phyloP scores from a whole-genome alignment of 2,329 filamentous ascomycete species.

The Lasiodiplodia citricola region DNA sequence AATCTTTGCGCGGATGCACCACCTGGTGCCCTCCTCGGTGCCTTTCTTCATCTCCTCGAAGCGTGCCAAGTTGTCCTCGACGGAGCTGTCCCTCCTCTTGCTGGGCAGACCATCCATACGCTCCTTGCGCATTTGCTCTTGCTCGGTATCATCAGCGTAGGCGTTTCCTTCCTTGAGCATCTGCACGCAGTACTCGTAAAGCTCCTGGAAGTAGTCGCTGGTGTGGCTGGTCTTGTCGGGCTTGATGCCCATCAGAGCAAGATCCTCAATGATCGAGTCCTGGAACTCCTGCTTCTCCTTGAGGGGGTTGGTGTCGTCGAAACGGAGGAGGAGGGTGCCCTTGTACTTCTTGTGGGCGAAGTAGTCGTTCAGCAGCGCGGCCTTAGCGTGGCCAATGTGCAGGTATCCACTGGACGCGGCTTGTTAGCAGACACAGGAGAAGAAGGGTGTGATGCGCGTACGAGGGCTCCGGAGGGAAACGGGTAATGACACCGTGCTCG shows the following conservation, averaged over 20 bases:
- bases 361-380: slow-evolving; percentile 91
- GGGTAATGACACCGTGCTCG: slow-evolving; percentile 86
- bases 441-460: slow-evolving; percentile 48
- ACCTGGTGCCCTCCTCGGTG: slow-evolving; percentile 75
- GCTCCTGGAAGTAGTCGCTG: slow-evolving; percentile 91
- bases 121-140: slow-evolving; percentile 85
- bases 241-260: slow-evolving; percentile 88
- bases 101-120: slow-evolving; percentile 84
- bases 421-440: slow-evolving; percentile 28
- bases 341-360: slow-evolving; percentile 94
- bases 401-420: slow-evolving; percentile 69
- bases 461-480: slow-evolving; percentile 94
- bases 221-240: slow-evolving; percentile 88
- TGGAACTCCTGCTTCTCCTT: slow-evolving; percentile 98
- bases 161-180: slow-evolving; percentile 87
- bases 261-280: slow-evolving; percentile 90
- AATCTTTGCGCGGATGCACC: slow-evolving; percentile 95
- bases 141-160: slow-evolving; percentile 92
- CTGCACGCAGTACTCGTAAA: slow-evolving; percentile 83
- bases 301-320: slow-evolving; percentile 96
- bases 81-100: slow-evolving; percentile 74
- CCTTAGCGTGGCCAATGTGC: slow-evolving; percentile 95
- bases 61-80: slow-evolving; percentile 83
- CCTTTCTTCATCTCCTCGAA: slow-evolving; percentile 95
- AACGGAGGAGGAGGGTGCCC: slow-evolving; percentile 86